Conservation (phyloP, 202 grass and related monocot genomes). For the Dendrocalamus latiflorus region DNA sequence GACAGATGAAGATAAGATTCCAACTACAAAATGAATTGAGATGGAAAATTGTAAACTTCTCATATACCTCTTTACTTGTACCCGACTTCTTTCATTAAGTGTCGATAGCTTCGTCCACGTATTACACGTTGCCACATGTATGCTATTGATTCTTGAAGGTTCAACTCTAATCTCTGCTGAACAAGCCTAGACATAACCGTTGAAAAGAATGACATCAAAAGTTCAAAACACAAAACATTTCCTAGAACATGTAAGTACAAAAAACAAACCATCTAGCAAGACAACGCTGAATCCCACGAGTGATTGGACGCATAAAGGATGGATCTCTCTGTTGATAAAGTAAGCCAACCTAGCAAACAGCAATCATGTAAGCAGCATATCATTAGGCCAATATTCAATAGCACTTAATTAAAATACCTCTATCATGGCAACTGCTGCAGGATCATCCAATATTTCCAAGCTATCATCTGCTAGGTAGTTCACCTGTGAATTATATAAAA, state of each 20-base stretch:
- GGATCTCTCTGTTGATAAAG: slow-evolving; percentile 91
- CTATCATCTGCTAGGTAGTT: slow-evolving; percentile 89
- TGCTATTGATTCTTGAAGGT: slow-evolving; percentile 53
- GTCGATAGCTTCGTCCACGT: slow-evolving; percentile 78
- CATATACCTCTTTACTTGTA: slow-evolving; percentile 68
- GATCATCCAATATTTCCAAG: slow-evolving; percentile 96
- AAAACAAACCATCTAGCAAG: slow-evolving; percentile 79
- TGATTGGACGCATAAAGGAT: slow-evolving; percentile 79
- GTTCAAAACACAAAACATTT: background rate
- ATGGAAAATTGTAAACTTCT: background rate
- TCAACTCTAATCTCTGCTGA: slow-evolving; percentile 74
- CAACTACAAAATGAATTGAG: background rate
- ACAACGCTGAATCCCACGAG: slow-evolving; percentile 80
- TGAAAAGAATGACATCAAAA: slow-evolving; percentile 1
- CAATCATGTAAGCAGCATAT: slow-evolving; percentile 6
- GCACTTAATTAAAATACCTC: slow-evolving; percentile 50
- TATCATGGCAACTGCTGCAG: slow-evolving; percentile 60
- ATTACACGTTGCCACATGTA: slow-evolving; percentile 76
- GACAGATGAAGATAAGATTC: slow-evolving; percentile 11
- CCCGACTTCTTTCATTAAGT: slow-evolving; percentile 88
- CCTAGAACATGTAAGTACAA: slow-evolving; percentile 6
- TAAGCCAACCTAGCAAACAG: slow-evolving; percentile 72
- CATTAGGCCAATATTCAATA: slow-evolving; percentile 13
- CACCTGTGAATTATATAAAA: slow-evolving; percentile 42
- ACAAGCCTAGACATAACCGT: slow-evolving; percentile 57